A percentile compares a stretch with the other conserved stretches of the same genome.
Evolutionary conservation across 2,329 filamentous ascomycete genomes (phyloP).

Genomic region (Cladosporium sp.): DNA sequence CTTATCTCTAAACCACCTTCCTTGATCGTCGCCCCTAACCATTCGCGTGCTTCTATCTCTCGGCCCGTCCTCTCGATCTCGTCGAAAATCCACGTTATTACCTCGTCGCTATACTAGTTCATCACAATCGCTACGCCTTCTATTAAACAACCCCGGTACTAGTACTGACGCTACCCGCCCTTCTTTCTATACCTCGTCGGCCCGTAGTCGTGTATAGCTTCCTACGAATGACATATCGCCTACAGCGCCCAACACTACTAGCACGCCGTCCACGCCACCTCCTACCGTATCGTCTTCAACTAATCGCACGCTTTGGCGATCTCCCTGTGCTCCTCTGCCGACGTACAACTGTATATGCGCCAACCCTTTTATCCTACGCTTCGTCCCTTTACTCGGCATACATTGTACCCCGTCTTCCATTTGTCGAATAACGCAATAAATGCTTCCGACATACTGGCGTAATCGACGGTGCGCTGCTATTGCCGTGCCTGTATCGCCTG

Average conservation of each 20-base stretch:
- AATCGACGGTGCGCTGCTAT: neutral
- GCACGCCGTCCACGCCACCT: neutral
- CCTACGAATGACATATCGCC: neutral
- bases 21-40: neutral
- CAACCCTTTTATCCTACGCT: neutral
- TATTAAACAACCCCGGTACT: neutral
- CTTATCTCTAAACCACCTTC: neutral
- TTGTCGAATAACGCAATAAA: neutral
- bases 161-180: neutral
- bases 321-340: neutral
- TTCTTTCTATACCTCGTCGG: neutral
- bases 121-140: neutral
- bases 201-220: neutral
- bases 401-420: neutral
- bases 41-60: neutral
- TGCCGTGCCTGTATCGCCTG: too few species aligned
- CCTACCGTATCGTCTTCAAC: neutral
- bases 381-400: neutral
- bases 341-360: neutral
- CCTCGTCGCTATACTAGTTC: neutral
- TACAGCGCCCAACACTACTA: neutral
- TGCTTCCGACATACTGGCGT: neutral
- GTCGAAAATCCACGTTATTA: neutral
- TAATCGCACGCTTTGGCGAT: neutral
- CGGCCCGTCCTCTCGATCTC: neutral